Percentiles rank a stretch among this genome's conserved stretches.
Conservation (phyloP, 2,329 filamentous ascomycete species). For the Ophioceras dolichostomum region DNA sequence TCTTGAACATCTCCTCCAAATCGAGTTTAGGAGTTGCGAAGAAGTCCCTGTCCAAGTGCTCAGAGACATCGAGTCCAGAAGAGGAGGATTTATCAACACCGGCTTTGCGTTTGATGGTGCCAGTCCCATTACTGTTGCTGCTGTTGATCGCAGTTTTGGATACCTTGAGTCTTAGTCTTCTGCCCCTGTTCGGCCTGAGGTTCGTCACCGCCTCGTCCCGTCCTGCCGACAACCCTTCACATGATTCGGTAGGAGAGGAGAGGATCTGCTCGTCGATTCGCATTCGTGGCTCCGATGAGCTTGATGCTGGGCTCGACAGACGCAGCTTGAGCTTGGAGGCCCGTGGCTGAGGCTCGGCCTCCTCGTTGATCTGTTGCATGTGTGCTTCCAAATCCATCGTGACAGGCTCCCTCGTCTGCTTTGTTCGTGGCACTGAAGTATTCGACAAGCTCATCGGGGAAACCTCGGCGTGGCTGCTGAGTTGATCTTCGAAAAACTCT, state of each 20-base stretch:
- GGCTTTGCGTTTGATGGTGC: background rate
- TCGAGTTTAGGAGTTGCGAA: background rate
- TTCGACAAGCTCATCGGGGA: background rate
- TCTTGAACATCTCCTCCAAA: background rate
- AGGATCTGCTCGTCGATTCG: background rate
- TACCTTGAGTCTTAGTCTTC: constrained; percentile 1
- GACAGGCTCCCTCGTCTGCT: background rate
- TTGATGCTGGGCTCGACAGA: background rate
- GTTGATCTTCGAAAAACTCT: background rate
- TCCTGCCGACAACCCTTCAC: background rate
- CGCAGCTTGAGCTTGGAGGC: background rate
- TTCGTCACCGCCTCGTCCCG: background rate
- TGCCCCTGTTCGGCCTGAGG: background rate
- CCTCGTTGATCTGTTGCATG: background rate
- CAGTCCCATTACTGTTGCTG: background rate
- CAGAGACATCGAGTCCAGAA: no score
- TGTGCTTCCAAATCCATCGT: background rate
- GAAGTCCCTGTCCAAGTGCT: background rate
- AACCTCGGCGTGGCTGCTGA: background rate
- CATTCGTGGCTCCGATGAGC: background rate
- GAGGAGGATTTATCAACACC: background rate
- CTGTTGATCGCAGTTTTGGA: background rate
- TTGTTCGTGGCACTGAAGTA: background rate
- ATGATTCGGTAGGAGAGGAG: background rate
- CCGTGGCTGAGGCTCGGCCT: background rate